Percentiles rank a stretch among this genome's conserved stretches.
These are phyloP conservation scores for Dissophora ornata DNA, from an alignment of 192 early-diverging fungal genomes.

Conservation along the genomic window DNA sequence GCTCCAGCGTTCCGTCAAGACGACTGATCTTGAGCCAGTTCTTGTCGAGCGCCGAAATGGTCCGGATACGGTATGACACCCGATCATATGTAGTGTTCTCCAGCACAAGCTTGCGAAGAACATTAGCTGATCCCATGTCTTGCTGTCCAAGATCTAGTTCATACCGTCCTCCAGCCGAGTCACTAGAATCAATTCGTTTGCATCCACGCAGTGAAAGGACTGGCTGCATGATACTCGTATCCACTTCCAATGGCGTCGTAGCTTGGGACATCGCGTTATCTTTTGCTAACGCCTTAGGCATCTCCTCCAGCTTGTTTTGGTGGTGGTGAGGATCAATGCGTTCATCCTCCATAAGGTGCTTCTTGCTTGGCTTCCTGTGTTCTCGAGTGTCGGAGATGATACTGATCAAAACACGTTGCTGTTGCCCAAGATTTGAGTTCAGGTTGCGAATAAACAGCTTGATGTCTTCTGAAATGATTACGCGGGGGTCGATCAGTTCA, in stretches of 20 bases:
- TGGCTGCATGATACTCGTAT: slow-evolving; percentile 43
- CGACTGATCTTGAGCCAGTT: slow-evolving; percentile 76
- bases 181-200: slow-evolving; percentile 65
- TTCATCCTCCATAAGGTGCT: slow-evolving; percentile 33
- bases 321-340: slow-evolving; percentile 45
- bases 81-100: slow-evolving; percentile 67
- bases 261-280: not conserved
- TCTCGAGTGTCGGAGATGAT: slow-evolving; percentile 64
- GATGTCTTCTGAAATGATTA: slow-evolving; percentile 81
- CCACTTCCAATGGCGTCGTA: not conserved
- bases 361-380: slow-evolving; percentile 41
- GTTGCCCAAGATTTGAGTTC: slow-evolving; percentile 68
- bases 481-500: slow-evolving; percentile 67
- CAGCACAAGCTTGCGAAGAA: slow-evolving; percentile 72
- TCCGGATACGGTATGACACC: slow-evolving; percentile 71
- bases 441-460: slow-evolving; percentile 78
- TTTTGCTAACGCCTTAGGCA: not conserved
- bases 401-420: slow-evolving; percentile 71
- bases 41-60: slow-evolving; percentile 65
- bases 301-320: slow-evolving; percentile 41
- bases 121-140: slow-evolving; percentile 66
- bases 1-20: slow-evolving; percentile 77
- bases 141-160: slow-evolving; percentile 85
- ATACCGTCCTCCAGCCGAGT: slow-evolving; percentile 71
- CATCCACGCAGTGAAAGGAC: slow-evolving; percentile 74